Evolutionary conservation across 371 early-diverging fungal species (phyloP), one percentile per base, ranked within the genome.

Genomic region (Dipsacomyces acuminosporus): DNA sequence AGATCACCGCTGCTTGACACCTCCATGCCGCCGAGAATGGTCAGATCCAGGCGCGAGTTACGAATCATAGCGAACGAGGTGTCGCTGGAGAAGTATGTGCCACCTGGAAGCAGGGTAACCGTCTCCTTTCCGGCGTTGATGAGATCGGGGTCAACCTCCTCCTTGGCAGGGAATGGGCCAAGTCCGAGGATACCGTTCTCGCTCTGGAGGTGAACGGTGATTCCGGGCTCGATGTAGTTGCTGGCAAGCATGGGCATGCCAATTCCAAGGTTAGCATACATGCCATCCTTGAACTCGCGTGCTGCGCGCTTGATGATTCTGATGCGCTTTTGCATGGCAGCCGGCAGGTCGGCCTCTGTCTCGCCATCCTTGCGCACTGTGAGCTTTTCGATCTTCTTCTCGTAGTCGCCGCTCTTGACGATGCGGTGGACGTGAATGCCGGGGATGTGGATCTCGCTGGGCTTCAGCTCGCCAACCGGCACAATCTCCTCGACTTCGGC

Each of bases 401-500:
- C 85, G 71, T 78, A 84, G 8, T 52, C 60, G 46, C 73, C 75
- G 53, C 83, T 82, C 69, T 80, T 74, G 55, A 84, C 57, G 43
- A 85, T 67, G 15, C 82, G 78, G 59, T 85, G 75, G 35, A 87
- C 82, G 63, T 77, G 85, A 56, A 83, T 79, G 1, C 86, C 85
- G 7, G 78, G 82, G 18, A 87, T 58, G 62, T 87, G 86, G 53
- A 87, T 80, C 35, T 82, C 80, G 51, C 78, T 78, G 35, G 86
- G 85, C n/a, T 69, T 59, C 21, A 87, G 57, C 34, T 71, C 54
- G 22, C 87, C 87, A n/a, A 80, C 78, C 0, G 81, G 81, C 11
- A 87, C 85, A 41, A 87, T 72, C 59, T 85, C 85, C 59, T 87
- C 87, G 23, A 84, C 87, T 52, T 87, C 87, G 44, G 81, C 85